These are phyloP conservation scores for Bonnemaisonia californica DNA, from an alignment of 31 red algal species.

Conservation along the genomic window DNA sequence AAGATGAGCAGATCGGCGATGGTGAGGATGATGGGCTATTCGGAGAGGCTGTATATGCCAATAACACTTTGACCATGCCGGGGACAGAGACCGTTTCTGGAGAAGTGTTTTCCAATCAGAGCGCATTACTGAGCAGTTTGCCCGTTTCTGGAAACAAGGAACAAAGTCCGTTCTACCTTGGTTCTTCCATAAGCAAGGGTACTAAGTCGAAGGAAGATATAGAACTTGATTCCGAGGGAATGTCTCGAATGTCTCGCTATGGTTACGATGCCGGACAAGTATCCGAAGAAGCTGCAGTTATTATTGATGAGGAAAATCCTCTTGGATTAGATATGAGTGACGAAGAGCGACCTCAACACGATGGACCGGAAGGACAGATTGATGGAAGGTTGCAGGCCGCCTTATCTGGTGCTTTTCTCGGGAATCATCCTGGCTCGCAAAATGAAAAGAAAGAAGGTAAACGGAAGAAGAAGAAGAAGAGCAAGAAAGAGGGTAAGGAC, in stretches of 20 bases:
- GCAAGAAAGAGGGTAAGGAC: conserved; percentile 26
- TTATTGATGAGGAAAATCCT: conserved; percentile 67
- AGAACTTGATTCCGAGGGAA: not conserved
- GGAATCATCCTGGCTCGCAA: conserved; percentile 13
- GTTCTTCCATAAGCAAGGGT: conserved; percentile 3
- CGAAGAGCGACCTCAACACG: conserved; percentile 25
- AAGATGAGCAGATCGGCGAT: conserved; percentile 15
- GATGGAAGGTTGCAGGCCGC: conserved; percentile 33
- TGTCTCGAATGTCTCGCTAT: conserved; percentile 1
- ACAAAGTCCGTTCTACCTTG: conserved; percentile 69
- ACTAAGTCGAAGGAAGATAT: not conserved
- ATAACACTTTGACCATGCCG: conserved; percentile 21
- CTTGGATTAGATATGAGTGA: conserved; percentile 61
- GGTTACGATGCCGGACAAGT: conserved; percentile 38
- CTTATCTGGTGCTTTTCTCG: conserved; percentile 52
- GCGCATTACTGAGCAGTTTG: not conserved
- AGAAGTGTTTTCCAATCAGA: not conserved
- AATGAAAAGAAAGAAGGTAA: conserved; percentile 51
- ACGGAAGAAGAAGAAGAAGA: conserved; percentile 74
- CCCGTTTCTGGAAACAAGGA: conserved; percentile 20
- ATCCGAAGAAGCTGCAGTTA: conserved; percentile 58
- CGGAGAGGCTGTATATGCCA: conserved; percentile 62
- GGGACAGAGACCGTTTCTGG: not conserved
- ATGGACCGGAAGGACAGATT: not conserved
- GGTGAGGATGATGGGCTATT: conserved; percentile 55